Percentiles rank a stretch among this genome's conserved stretches.
These are phyloP conservation scores for Auricularia cornea DNA, from an alignment of 768 basidiomycete species.

Conservation along the genomic window DNA sequence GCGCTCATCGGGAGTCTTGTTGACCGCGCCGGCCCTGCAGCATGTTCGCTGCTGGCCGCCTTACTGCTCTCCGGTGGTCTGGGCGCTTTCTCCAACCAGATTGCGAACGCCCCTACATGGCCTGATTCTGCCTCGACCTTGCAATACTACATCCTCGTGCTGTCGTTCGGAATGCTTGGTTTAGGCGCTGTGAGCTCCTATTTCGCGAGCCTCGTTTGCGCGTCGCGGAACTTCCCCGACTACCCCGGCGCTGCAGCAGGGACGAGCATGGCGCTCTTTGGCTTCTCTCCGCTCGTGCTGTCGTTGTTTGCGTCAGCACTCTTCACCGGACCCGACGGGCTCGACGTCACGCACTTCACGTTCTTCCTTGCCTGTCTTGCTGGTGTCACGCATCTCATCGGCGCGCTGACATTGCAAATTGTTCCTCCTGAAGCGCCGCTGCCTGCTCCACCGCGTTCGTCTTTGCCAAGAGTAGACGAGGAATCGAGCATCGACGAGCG, in stretches of 20 bases:
- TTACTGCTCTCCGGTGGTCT: constrained; percentile 53
- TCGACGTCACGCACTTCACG: constrained; percentile 43
- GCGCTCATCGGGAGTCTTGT: constrained; percentile 60
- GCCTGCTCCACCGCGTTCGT: constrained; percentile 10
- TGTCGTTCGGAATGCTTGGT: constrained; percentile 55
- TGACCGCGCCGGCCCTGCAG: constrained; percentile 59
- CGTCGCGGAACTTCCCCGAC: constrained; percentile 58
- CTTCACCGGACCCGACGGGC: constrained; percentile 42
- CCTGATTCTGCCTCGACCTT: constrained; percentile 30
- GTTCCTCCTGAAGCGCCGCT: constrained; percentile 13
- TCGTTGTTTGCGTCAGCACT: constrained; percentile 53
- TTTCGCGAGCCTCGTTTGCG: constrained; percentile 69
- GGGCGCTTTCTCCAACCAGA: constrained; percentile 50
- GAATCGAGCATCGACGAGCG: constrained; percentile 18
- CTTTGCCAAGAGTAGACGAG: constrained; percentile 16
- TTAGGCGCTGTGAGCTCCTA: constrained; percentile 66
- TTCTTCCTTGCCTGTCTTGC: constrained; percentile 48
- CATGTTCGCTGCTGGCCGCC: constrained; percentile 56
- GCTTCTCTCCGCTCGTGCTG: constrained; percentile 72
- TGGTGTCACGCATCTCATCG: constrained; percentile 44
- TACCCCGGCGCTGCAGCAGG: constrained; percentile 62
- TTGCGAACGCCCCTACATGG: constrained; percentile 37
- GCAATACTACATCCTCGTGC: constrained; percentile 44
- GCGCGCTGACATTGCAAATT: constrained; percentile 36
- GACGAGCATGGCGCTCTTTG: constrained; percentile 61